Evolutionary conservation across 805 yeast genomes (phyloP).

Genomic region (Lipomyces kockii): DNA sequence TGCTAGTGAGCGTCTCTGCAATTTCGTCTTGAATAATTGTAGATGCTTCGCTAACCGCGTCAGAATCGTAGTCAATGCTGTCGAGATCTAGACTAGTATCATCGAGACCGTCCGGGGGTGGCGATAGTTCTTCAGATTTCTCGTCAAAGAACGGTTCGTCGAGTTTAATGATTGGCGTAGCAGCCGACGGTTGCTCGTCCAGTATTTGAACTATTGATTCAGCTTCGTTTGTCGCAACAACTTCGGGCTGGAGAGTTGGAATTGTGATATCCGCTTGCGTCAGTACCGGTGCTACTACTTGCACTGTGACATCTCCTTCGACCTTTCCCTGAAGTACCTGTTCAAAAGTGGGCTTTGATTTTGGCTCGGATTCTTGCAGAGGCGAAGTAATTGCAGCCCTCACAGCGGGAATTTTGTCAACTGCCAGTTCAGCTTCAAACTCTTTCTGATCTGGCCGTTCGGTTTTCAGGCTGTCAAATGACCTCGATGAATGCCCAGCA

Average conservation of each 20-base stretch:
- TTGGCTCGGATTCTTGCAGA: neutral
- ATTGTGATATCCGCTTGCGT: neutral
- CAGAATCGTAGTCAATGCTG: slow-evolving; percentile 13
- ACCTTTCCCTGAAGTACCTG: neutral
- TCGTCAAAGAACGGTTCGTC: neutral
- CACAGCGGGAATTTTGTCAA: neutral
- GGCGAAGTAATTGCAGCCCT: neutral
- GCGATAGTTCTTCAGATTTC: neutral
- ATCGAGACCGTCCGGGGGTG: neutral
- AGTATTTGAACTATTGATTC: neutral
- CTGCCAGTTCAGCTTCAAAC: neutral
- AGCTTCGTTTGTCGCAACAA: neutral
- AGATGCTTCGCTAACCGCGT: slow-evolving; percentile 31
- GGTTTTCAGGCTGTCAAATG: neutral
- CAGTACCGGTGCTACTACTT: neutral
- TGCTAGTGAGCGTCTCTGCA: slow-evolving; percentile 8
- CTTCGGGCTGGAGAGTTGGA: neutral
- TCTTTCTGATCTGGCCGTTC: neutral
- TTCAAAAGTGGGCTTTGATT: neutral
- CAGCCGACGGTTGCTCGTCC: slow-evolving; percentile 10
- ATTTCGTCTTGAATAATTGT: slow-evolving; percentile 24
- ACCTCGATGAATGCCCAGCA: neutral
- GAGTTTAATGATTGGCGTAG: slow-evolving; percentile 1
- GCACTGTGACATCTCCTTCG: neutral
- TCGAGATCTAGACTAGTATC: slow-evolving; percentile 7